phyloP scores from a whole-genome alignment of 257 asterid genomes.

The Hygrophila difformis region DNA sequence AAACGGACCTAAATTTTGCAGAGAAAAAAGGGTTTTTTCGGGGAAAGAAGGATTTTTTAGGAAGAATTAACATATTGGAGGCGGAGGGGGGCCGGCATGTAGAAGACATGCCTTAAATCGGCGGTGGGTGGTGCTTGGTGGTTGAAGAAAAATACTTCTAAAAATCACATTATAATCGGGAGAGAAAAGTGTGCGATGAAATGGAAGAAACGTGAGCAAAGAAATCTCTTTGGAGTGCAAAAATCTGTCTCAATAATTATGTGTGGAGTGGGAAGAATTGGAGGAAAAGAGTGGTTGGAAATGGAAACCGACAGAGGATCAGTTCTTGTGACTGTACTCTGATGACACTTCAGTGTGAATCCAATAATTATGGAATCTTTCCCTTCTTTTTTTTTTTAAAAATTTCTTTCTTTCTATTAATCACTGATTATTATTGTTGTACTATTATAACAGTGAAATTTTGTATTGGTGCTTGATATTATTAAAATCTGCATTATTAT shows the following conservation, averaged over 20 bases:
- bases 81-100: constrained; percentile 37
- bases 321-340: no score
- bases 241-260: not conserved
- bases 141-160: no score
- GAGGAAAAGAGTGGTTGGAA: not conserved
- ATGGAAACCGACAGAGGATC: not conserved
- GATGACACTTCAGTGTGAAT: no score
- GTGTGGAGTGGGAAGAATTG: no score
- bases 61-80: constrained; percentile 35
- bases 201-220: not conserved
- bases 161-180: not conserved
- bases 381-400: no score
- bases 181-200: not conserved
- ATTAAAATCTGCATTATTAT: no score
- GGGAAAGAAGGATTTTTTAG: constrained; percentile 29
- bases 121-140: not conserved
- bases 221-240: not conserved
- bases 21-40: constrained; percentile 33
- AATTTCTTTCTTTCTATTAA: no score
- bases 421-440: no score
- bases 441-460: no score
- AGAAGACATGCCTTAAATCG: constrained; percentile 27
- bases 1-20: constrained; percentile 34
- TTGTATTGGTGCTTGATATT: no score
- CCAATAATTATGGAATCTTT: no score